Percentiles rank a stretch among this genome's conserved stretches.
Evolutionary conservation across 2,329 filamentous ascomycete genomes (phyloP).

Genomic region (Allantophomopsis cytisporea): DNA sequence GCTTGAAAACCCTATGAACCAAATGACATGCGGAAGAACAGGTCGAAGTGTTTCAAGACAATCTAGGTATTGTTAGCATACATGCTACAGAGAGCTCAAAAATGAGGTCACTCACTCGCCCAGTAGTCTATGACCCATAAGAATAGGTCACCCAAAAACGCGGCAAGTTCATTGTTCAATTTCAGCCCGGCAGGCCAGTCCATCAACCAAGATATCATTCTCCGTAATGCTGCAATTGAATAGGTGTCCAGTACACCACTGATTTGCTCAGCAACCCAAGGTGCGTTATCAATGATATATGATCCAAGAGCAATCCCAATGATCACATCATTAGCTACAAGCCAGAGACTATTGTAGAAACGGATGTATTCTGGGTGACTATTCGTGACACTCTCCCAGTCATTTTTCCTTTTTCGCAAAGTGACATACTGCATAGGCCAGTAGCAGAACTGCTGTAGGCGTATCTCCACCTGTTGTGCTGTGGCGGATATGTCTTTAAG

Average conservation of each 20-base stretch:
- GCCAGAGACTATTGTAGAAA: conserved; percentile 97
- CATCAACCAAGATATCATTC: conserved; percentile 92
- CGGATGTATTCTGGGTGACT: conserved; percentile 97
- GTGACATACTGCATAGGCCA: conserved; percentile 97
- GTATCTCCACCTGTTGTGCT: conserved; percentile 93
- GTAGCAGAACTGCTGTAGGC: conserved; percentile 95
- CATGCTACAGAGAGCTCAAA: background rate
- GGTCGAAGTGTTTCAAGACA: conserved; percentile 70
- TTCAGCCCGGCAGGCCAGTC: conserved; percentile 91
- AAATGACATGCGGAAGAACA: conserved; percentile 72
- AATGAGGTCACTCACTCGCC: conserved; percentile 49
- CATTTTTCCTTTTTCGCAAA: conserved; percentile 72
- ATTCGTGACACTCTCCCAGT: conserved; percentile 91
- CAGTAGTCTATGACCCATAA: conserved; percentile 98
- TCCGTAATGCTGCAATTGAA: conserved; percentile 76
- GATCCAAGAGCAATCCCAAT: conserved; percentile 94
- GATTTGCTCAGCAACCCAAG: conserved; percentile 70
- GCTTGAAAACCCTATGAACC: conserved; percentile 85
- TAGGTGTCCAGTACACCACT: conserved; percentile 64
- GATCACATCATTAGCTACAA: conserved; percentile 96
- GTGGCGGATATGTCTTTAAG: conserved; percentile 94
- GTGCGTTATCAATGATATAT: conserved; percentile 91
- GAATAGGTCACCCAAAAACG: conserved; percentile 91
- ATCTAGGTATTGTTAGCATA: conserved; percentile 24
- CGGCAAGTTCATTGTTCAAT: conserved; percentile 82